Evolutionary conservation across 1,284 basidiomycete genomes (phyloP).

Genomic region (Naganishia liquefaciens): DNA sequence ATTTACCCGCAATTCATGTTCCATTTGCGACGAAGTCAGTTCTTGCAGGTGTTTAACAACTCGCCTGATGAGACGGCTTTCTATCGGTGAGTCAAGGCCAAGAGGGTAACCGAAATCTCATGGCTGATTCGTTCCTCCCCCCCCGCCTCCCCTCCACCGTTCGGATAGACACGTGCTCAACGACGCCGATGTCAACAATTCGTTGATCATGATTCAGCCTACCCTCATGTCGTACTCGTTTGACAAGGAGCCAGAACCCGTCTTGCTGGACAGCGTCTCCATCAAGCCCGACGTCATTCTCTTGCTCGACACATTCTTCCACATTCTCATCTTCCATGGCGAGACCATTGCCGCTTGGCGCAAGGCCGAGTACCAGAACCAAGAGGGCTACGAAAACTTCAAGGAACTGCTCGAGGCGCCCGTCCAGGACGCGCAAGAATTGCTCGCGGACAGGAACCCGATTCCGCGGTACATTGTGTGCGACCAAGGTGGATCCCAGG

Average conservation of each 20-base stretch:
- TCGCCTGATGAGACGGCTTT: constrained; percentile 99
- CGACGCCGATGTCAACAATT: constrained; percentile 98
- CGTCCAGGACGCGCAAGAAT: constrained; percentile 71
- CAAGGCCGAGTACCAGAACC: constrained; percentile 98
- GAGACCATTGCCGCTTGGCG: constrained; percentile 97
- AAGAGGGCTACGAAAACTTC: constrained; percentile 98
- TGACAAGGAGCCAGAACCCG: constrained; percentile 84
- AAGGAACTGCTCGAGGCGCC: constrained; percentile 89
- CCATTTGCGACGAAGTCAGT: constrained; percentile 94
- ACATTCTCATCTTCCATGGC: constrained; percentile 99
- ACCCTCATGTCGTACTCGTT: constrained; percentile 99
- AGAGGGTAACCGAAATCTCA: too few species aligned
- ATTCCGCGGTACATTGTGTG: constrained; percentile 98
- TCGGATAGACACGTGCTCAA: constrained; percentile 88
- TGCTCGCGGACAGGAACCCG: constrained; percentile 91
- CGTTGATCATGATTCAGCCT: constrained; percentile 99
- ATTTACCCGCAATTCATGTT: constrained; percentile 99
- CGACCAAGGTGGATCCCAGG: constrained; percentile 96
- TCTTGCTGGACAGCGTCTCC: constrained; percentile 93
- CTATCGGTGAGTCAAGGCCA: constrained; percentile 68
- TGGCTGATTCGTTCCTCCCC: too few species aligned
- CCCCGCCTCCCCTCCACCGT: too few species aligned
- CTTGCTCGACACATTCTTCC: constrained; percentile 99
- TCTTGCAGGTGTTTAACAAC: constrained; percentile 99
- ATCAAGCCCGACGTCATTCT: constrained; percentile 97